Evolutionary conservation across 139 green algal species (phyloP), one percentile per base, ranked within the genome.

Genomic region (Choricystis sp.): DNA sequence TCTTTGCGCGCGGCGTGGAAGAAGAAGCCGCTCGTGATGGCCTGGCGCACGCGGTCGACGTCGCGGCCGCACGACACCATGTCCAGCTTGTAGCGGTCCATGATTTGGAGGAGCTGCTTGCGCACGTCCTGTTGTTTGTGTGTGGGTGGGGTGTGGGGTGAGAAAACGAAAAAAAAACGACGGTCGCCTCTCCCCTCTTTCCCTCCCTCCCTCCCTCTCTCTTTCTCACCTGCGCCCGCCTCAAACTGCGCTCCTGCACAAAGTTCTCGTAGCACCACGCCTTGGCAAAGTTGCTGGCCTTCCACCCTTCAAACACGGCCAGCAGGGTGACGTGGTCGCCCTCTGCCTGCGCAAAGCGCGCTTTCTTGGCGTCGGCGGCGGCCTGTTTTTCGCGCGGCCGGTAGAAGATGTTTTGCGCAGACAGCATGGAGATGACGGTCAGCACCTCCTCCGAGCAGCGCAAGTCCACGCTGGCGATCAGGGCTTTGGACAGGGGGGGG

Each of bases 11-110:
- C 85, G 24, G 86, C 86, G 64, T 99, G 93, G 79, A 97, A 97
- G 79, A 98, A 99, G 83, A 95, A 99, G 24, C 87, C 85, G 19
- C 67, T 74, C 74, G 72, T 85, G 77, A 85, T 83, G 76, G 65
- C 85, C 83, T 62, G 93, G 69, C 87, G 88, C 26, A 98, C 88
- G 57, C 85, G 85, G 67, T 84, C 84, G 76, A 87, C 96, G 77
- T 94, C 89, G 27, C 80, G 72, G 22, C 92, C 89, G 1, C 85
- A 84, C 23, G 70, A 85, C 40, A 95, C 88, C n/a, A 95, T 73
- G 71, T 97, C 90, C 69, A 98, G 83, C 72, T 95, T 95, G 83
- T 98, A 98, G 3, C 87, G 71, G 76, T 99, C 93, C 93, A 99
- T 99, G 83, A 99, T 96, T 31, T 84, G 77, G 29, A 96, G 73